Evolutionary conservation across 352 stramenopile species (phyloP).

Genomic region (Blastocystis sp.): DNA sequence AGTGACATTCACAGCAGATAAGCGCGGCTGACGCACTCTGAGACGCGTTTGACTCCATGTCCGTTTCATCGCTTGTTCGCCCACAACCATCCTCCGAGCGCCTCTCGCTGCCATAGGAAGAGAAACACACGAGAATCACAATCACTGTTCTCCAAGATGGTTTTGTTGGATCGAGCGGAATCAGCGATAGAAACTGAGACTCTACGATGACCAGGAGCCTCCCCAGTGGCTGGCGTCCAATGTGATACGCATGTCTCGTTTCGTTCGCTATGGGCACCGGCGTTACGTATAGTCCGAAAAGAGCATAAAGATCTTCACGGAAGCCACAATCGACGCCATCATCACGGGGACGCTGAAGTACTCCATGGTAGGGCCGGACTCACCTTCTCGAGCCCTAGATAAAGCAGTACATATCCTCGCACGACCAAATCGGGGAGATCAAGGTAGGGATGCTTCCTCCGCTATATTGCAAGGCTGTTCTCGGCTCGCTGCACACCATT

Average conservation of each 20-base stretch:
- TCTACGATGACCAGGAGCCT: slow-evolving; percentile 39
- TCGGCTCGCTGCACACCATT: neutral
- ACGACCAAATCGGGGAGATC: slow-evolving; percentile 49
- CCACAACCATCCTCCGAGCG: too few species aligned
- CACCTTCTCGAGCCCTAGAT: slow-evolving; percentile 8
- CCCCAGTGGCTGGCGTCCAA: slow-evolving; percentile 56
- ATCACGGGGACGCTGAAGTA: slow-evolving; percentile 32
- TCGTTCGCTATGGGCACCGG: neutral
- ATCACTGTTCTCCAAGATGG: neutral
- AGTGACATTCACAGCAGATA: too few species aligned
- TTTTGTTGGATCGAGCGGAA: neutral
- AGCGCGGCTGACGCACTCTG: too few species aligned
- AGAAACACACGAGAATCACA: too few species aligned
- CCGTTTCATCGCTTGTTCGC: too few species aligned
- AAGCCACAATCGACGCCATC: slow-evolving; percentile 51
- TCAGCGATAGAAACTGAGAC: slow-evolving; percentile 10
- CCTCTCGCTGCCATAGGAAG: too few species aligned
- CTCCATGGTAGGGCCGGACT: neutral
- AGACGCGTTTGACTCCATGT: too few species aligned
- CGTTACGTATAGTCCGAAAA: slow-evolving; percentile 58
- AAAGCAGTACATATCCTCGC: neutral
- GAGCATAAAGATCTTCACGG: slow-evolving; percentile 39
- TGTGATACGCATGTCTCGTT: slow-evolving; percentile 48
- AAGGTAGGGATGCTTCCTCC: neutral
- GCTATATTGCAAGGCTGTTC: neutral